Evolutionary conservation across 345 rosid species (phyloP), one percentile per base, ranked within the genome.

Genomic region (Dovyalis caffra): DNA sequence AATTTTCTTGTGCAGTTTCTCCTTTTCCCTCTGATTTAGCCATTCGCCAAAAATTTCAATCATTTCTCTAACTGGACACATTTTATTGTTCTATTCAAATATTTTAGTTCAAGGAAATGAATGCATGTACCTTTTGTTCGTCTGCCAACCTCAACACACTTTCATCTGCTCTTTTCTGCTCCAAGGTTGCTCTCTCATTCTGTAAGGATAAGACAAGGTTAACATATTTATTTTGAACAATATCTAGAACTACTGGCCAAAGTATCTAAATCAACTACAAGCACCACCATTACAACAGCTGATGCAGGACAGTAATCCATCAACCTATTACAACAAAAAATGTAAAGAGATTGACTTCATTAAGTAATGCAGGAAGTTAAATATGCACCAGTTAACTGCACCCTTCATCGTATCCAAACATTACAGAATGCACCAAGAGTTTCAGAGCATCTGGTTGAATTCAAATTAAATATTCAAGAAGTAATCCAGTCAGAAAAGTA

Each of bases 81-180:
- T 29, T 15, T 68, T 21, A 14, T 0, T 14, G 21, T 49, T 14
- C 28, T 15, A 28, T 51, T 53, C 51, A 43, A 43, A 29, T 67
- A 69, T 0, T 69, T 38, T 21, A 38, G 53, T 70, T 77, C 32
- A 33, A 21, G 25, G 68, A 51, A 51, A 53, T 53, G 33, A 40
- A 75, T 16, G 7, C 18, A 65, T 6, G 49, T 38, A 89, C 98
- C 91, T 87, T 87, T 35, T 94, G 98, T 61, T 78, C 84, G 77
- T 90, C 83, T 26, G 88, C 97, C 83, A 94, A 58, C 76, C 61
- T 88, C 68, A 82, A 69, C 79, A 92, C 31, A 18, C 68, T 83
- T 68, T 85, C 87, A 70, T 90, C 87, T 34, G 84, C 93, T 79
- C 88, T 92, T 32, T 78, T 79, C 79, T 94, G 97, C 89, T 91